A percentile compares a stretch with the other conserved stretches of the same genome.
phyloP scores from a whole-genome alignment of 805 yeast genomes.

The Ogataea ganodermae region DNA sequence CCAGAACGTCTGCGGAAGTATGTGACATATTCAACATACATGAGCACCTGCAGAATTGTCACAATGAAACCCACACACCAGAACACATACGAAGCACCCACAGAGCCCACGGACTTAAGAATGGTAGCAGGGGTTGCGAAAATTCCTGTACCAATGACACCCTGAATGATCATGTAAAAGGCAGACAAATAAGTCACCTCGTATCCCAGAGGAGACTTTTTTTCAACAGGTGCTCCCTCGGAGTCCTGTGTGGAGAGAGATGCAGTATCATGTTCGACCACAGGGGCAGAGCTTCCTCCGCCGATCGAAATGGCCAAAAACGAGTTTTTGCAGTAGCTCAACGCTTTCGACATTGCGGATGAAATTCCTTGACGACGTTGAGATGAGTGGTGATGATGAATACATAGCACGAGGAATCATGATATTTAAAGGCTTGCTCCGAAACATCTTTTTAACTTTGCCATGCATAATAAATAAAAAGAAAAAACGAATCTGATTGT shows the following conservation, averaged over 20 bases:
- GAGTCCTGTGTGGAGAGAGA: slow-evolving; percentile 16
- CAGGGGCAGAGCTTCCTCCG: background rate
- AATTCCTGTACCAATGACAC: slow-evolving; percentile 77
- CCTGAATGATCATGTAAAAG: slow-evolving; percentile 63
- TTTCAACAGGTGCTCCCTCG: slow-evolving; percentile 45
- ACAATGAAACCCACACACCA: slow-evolving; percentile 45
- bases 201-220: slow-evolving; percentile 33
- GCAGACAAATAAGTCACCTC: slow-evolving; percentile 46
- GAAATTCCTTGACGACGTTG: background rate
- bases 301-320: background rate
- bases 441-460: background rate
- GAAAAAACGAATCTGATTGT: too few species aligned
- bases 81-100: slow-evolving; percentile 45
- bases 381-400: background rate
- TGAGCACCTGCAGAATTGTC: slow-evolving; percentile 38
- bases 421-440: background rate
- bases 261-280: background rate
- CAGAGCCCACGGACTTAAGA: slow-evolving; percentile 43
- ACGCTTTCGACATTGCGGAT: background rate
- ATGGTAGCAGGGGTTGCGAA: slow-evolving; percentile 70
- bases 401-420: background rate
- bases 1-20: slow-evolving; percentile 65
- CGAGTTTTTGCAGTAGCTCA: background rate
- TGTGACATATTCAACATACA: slow-evolving; percentile 44
- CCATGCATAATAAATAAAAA: too few species aligned